A percentile compares a stretch with the other conserved stretches of the same genome.
Conservation (phyloP, 1,284 basidiomycete genomes). For the Gomphus sp. region DNA sequence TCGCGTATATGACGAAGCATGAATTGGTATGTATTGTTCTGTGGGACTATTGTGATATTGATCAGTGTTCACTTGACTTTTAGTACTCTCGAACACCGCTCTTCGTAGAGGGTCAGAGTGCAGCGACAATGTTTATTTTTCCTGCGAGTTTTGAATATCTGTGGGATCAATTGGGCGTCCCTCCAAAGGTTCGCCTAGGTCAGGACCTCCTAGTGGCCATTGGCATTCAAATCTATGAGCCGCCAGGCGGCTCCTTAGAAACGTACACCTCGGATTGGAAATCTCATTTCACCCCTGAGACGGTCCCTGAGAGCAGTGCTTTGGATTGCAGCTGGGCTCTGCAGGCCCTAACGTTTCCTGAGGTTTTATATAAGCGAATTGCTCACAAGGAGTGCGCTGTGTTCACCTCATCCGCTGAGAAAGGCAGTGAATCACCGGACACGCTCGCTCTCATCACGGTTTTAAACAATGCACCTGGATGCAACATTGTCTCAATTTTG, state of each 20-base stretch:
- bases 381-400: slow-evolving; percentile 15
- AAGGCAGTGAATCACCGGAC: slow-evolving; percentile 24
- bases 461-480: slow-evolving; percentile 32
- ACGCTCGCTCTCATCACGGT: slow-evolving; percentile 35
- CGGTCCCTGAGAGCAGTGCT: background rate
- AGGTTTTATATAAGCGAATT: background rate
- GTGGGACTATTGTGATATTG: slow-evolving; percentile 5
- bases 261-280: slow-evolving; percentile 3
- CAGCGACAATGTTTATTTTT: slow-evolving; percentile 36
- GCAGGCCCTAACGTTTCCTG: slow-evolving; percentile 1
- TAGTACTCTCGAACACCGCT: slow-evolving; percentile 45
- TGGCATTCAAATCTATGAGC: background rate
- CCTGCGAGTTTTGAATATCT: slow-evolving; percentile 21
- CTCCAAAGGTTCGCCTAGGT: slow-evolving; percentile 17
- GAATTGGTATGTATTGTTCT: slow-evolving; percentile 15
- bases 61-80: background rate
- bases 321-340: background rate
- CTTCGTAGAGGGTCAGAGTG: slow-evolving; percentile 32
- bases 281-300: background rate
- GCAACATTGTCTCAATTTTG: slow-evolving; percentile 22
- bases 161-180: slow-evolving; percentile 21
- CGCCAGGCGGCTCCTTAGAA: background rate
- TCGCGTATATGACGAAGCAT: slow-evolving; percentile 34
- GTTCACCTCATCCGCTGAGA: slow-evolving; percentile 26
- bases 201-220: slow-evolving; percentile 28